A percentile compares a stretch with the other conserved stretches of the same genome.
Evolutionary conservation across 129 eudicot species (phyloP).

Genomic region (Glebionis coronaria): DNA sequence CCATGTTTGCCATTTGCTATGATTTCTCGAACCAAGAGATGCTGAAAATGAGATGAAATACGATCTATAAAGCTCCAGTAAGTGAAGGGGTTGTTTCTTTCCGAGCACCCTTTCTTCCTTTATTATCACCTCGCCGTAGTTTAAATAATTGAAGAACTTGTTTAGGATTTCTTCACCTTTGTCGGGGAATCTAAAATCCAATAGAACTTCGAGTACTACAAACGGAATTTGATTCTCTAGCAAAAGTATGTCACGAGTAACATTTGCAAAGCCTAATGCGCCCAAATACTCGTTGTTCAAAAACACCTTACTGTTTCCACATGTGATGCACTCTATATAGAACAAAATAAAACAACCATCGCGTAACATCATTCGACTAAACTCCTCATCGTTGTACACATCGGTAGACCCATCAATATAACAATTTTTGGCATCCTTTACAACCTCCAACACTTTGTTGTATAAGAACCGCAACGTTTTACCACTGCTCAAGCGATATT

Average conservation of each 20-base stretch:
- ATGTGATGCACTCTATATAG: constrained; percentile 24
- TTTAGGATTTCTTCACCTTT: constrained; percentile 23
- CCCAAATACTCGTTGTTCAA: constrained; percentile 29
- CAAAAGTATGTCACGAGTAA: constrained; percentile 36
- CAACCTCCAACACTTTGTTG: too few relatives aligned
- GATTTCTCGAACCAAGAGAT: not conserved
- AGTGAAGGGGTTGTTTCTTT: constrained; percentile 29
- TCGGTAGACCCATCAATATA: constrained; percentile 22
- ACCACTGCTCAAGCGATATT: too few relatives aligned
- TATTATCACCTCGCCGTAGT: constrained; percentile 24
- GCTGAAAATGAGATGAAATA: constrained; percentile 20
- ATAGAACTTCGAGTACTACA: constrained; percentile 23
- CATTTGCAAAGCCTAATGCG: constrained; percentile 28
- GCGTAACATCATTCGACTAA: constrained; percentile 26
- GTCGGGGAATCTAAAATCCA: constrained; percentile 23
- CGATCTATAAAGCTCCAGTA: constrained; percentile 35
- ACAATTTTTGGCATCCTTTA: too few relatives aligned
- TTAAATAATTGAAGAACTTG: constrained; percentile 29
- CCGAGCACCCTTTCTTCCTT: constrained; percentile 16
- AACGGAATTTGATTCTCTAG: constrained; percentile 18
- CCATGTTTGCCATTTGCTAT: constrained; percentile 6
- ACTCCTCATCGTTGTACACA: constrained; percentile 18
- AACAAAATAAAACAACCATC: constrained; percentile 41
- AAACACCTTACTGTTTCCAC: not conserved
- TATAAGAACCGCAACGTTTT: too few relatives aligned